Base-by-base conservation (phyloP, 768 basidiomycete species). In the Dendrothele bispora region DNA sequence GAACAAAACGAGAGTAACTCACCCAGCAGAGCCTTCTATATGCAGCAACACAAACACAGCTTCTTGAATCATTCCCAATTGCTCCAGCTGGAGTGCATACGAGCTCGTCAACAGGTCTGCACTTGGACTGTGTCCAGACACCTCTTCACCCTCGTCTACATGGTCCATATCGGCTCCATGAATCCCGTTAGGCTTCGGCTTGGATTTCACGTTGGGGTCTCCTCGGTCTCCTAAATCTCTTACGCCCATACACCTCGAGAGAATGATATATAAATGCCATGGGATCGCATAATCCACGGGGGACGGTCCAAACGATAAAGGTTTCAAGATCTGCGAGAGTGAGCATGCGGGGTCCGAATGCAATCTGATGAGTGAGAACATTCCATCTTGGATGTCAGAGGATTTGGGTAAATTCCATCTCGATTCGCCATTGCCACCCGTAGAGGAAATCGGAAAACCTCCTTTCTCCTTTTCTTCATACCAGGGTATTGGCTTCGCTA, bases 201-300 rank as follows among this genome's bases (percentile, higher is more conserved):
- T n/a, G n/a, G n/a, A n/a, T n/a, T n/a, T 51, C 52, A 63, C 53
- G 22, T 70, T 71, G 3, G 73, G 65, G 17, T 79, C 75, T 28
- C 74, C 77, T 8, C 94, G 80, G 62, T 98, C 95, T n/a, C 83
- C 80, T 55, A 95, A 88, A 62, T 98, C 95, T 18, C 94, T 80
- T 29, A 88, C 68, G 22, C 86, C 76, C 69, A 97, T 83, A 50
- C 86, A 88, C 21, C 87, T 79, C 14, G 93, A 88, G 39, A 98
- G 71, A 27, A 98, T 71, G 46, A 93, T 80, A 63, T 95, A 98
- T 27, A 98, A 60, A 66, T 98, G 93, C 95, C 95, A 99, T 6
- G 89, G 77, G 46, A 97, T 70, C 18, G 91, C 82, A 61, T 82
- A 85, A 62, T 95, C 93, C n/a, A 82, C 65, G 0, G 86, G 86